phyloP scores from a whole-genome alignment of 495 filamentous ascomycete species.

The Neurospora sp. region DNA sequence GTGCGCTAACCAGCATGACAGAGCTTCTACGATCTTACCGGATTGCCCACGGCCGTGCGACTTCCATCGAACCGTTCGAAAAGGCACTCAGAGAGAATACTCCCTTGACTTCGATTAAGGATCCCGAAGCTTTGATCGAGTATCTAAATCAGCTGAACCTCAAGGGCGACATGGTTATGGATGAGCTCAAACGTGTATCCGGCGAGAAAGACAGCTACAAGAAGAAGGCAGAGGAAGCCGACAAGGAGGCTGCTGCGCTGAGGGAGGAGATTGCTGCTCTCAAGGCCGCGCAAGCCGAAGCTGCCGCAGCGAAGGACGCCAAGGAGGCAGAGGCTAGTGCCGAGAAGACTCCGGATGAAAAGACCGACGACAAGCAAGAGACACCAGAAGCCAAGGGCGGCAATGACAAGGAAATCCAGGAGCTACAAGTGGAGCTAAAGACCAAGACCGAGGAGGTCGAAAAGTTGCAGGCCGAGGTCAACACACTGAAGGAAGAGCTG shows the following conservation, averaged over 20 bases:
- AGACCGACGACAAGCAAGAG: neutral
- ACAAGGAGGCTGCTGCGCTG: conserved; percentile 50
- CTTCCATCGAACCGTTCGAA: conserved; percentile 86
- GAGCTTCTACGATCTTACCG: conserved; percentile 88
- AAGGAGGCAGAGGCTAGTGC: neutral
- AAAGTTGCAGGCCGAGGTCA: conserved; percentile 26
- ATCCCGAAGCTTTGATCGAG: conserved; percentile 76
- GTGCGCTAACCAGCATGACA: conserved; percentile 19
- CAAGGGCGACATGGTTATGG: conserved; percentile 80
- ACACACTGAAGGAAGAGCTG: conserved; percentile 27
- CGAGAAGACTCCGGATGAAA: neutral
- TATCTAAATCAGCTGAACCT: conserved; percentile 85
- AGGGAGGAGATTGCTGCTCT: conserved; percentile 28
- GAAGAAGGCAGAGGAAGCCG: conserved; percentile 58
- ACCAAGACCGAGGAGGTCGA: conserved; percentile 32
- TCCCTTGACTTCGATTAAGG: conserved; percentile 74
- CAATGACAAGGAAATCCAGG: conserved; percentile 51
- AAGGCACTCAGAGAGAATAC: conserved; percentile 82
- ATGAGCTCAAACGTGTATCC: conserved; percentile 82
- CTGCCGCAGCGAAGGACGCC: conserved; percentile 11
- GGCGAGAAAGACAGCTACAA: conserved; percentile 72
- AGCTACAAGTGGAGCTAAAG: conserved; percentile 52
- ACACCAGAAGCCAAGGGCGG: conserved; percentile 32
- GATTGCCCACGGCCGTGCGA: conserved; percentile 73
- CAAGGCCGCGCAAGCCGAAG: conserved; percentile 21